These are phyloP conservation scores for Penicillium polonicum DNA, from an alignment of 2,329 filamentous ascomycete genomes.

Conservation along the genomic window DNA sequence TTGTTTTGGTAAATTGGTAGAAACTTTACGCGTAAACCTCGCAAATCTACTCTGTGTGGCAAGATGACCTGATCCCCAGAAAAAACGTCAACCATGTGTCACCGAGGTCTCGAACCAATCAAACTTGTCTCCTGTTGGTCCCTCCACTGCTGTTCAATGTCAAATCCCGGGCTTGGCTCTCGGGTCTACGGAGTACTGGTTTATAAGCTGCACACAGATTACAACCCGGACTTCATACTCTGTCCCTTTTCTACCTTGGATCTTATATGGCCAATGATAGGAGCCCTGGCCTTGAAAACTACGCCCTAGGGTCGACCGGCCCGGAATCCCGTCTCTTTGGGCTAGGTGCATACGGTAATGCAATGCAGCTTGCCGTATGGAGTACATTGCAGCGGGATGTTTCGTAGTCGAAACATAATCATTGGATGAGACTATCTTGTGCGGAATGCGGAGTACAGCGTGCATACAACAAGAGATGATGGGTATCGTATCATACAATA, in stretches of 20 bases:
- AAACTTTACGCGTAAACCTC: background rate
- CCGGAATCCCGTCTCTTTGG: conserved; percentile 13
- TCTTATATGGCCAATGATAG: conserved; percentile 11
- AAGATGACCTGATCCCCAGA: background rate
- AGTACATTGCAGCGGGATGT: conserved; percentile 16
- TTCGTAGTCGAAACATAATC: conserved; percentile 14
- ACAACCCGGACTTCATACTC: no score
- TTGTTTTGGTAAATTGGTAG: background rate
- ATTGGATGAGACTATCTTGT: background rate
- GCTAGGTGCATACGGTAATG: conserved; percentile 24
- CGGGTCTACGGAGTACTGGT: background rate
- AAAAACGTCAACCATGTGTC: background rate
- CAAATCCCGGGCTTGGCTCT: conserved; percentile 13
- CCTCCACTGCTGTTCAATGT: background rate
- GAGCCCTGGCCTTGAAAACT: background rate
- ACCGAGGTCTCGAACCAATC: background rate
- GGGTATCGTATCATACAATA: background rate
- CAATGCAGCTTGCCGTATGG: conserved; percentile 25
- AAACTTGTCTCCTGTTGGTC: background rate
- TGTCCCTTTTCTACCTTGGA: background rate
- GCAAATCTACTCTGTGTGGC: background rate
- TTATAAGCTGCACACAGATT: background rate
- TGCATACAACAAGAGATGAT: background rate
- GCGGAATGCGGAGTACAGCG: background rate
- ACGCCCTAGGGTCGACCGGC: background rate